A percentile compares a stretch with the other conserved stretches of the same genome.
These are phyloP conservation scores for Linanthus parryae DNA, from an alignment of 148 eudicot genomes.

Conservation along the genomic window DNA sequence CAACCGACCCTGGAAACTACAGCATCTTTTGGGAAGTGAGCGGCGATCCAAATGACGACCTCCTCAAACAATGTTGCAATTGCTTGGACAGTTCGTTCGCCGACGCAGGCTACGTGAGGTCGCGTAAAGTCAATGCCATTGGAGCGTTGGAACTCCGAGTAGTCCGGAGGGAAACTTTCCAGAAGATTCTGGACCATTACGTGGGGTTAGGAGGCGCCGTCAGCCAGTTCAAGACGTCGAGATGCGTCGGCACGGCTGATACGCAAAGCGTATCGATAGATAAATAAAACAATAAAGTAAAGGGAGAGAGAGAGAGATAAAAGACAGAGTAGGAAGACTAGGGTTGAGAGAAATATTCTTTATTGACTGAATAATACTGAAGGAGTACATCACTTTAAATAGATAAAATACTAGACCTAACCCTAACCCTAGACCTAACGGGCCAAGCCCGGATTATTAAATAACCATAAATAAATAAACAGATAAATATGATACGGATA, in stretches of 20 bases:
- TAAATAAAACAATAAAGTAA: too few relatives aligned
- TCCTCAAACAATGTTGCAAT: constrained; percentile 56
- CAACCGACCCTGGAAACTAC: constrained; percentile 65
- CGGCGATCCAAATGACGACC: constrained; percentile 48
- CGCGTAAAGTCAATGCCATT: constrained; percentile 57
- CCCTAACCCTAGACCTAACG: too few relatives aligned
- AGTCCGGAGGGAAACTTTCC: constrained; percentile 64
- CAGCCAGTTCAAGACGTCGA: constrained; percentile 89
- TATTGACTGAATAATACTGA: too few relatives aligned
- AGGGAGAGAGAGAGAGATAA: too few relatives aligned
- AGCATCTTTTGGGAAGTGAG: constrained; percentile 83
- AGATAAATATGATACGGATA: too few relatives aligned
- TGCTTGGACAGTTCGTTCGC: constrained; percentile 60
- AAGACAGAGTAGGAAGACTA: too few relatives aligned
- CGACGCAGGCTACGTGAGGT: constrained; percentile 71
- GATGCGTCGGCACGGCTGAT: constrained; percentile 54
- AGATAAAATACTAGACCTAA: too few relatives aligned
- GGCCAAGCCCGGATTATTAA: too few relatives aligned
- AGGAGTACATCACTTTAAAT: too few relatives aligned
- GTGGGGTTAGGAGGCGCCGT: constrained; percentile 59
- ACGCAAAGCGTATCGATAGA: too few relatives aligned
- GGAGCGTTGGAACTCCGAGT: constrained; percentile 75
- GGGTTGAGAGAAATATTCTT: too few relatives aligned
- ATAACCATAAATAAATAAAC: too few relatives aligned
- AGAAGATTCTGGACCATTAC: constrained; percentile 55